Conservation (phyloP, 495 filamentous ascomycete species). For the Penicillium alfredii region DNA sequence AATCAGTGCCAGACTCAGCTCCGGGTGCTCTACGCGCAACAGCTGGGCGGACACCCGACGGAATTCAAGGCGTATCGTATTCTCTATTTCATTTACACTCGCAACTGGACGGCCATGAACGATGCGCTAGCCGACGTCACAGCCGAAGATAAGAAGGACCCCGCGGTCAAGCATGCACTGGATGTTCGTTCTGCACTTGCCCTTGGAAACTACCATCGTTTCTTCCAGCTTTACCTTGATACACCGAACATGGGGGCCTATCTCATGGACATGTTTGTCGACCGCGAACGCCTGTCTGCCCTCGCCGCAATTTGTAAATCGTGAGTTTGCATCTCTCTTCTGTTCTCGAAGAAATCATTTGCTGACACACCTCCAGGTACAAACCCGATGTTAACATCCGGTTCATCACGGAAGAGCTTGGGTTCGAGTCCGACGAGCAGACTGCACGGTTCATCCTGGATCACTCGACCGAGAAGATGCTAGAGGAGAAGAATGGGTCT, state of each 20-base stretch:
- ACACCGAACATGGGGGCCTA: conserved; percentile 97
- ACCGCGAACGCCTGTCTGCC: conserved; percentile 84
- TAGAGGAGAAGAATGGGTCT: conserved; percentile 68
- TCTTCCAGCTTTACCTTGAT: conserved; percentile 91
- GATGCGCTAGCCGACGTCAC: conserved; percentile 97
- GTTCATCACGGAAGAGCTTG: conserved; percentile 92
- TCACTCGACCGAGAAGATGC: conserved; percentile 63
- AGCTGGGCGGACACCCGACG: conserved; percentile 80
- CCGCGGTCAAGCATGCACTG: conserved; percentile 83
- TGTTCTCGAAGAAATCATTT: no score
- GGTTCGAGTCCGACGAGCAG: conserved; percentile 88
- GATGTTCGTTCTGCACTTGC: conserved; percentile 87
- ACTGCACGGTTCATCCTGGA: conserved; percentile 84
- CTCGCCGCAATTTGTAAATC: conserved; percentile 86
- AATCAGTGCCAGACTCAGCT: conserved; percentile 99
- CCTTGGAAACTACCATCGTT: conserved; percentile 91
- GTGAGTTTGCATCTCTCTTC: no score
- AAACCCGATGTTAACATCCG: conserved; percentile 81
- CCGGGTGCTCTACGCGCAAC: conserved; percentile 77
- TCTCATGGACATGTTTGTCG: conserved; percentile 98
- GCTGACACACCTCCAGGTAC: no score
- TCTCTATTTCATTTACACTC: conserved; percentile 98
- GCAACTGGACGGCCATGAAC: conserved; percentile 97
- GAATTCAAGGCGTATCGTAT: conserved; percentile 99
- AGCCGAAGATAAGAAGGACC: conserved; percentile 81